Base-by-base conservation (phyloP, 352 stramenopile genomes). In the Thalassiosira delicatula region DNA sequence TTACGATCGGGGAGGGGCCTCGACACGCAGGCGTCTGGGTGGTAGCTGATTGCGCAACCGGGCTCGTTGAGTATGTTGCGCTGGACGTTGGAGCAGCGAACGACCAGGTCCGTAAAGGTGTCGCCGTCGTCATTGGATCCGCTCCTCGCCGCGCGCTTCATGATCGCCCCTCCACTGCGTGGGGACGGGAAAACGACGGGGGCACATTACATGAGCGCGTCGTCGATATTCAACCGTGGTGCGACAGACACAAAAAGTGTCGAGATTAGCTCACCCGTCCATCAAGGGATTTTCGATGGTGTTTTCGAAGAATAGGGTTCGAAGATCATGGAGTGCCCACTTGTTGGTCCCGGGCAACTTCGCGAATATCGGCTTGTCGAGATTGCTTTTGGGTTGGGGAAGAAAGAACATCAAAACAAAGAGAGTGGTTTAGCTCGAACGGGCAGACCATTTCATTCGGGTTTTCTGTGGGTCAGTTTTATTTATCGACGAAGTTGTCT, bases 361-460 rank as follows among this genome's bases (percentile, higher is more conserved):
- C n/a, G 70, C 81, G 79, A 88, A 85, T n/a, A 88, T 80, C 0
- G 81, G 70, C n/a, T 72, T 81, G 59, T 88, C 81, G 0, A 77
- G 49, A 57, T 85, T 88, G 54, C 53, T 62, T 5, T 42, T 5
- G 23, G 2, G 5, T 5, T 9, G 11, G 1, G 25, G 27, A 29
- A 40, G 25, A 40, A 21, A 21, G 25, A 14, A 59, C 1, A 30
- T 42, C 12, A 42, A 42, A 42, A 42, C 12, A 12, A 12, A 42
- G 12, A 12, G 35, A 12, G 12, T 42, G 35, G 35, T 42, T n/a
- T n/a, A n/a, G n/a, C n/a, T n/a, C n/a, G n/a, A n/a, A n/a, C n/a
- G n/a, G n/a, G n/a, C n/a, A n/a, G n/a, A n/a, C n/a, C n/a, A n/a
- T n/a, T n/a, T n/a, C n/a, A n/a, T n/a, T n/a, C n/a, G n/a, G n/a